Conservation (phyloP, 2,329 filamentous ascomycete species). For the Fusarium redolens region DNA sequence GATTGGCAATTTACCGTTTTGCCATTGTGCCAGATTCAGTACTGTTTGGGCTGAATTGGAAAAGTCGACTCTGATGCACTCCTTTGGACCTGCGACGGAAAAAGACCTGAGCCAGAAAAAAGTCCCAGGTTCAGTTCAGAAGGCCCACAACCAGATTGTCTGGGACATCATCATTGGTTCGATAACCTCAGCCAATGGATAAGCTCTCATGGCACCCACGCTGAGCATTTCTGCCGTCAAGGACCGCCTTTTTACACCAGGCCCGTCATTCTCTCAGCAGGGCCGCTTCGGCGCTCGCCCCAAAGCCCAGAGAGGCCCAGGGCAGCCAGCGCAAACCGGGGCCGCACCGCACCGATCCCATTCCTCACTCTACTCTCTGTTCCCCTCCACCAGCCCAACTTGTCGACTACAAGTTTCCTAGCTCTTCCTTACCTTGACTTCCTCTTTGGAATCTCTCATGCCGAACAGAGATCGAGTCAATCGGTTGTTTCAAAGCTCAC, state of each 20-base stretch:
- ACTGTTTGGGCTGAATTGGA: slow-evolving; percentile 4
- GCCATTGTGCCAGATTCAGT: slow-evolving; percentile 35
- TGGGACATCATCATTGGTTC: slow-evolving; percentile 12
- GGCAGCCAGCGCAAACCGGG: slow-evolving; percentile 43
- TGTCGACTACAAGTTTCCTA: slow-evolving; percentile 9
- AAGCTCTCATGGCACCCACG: slow-evolving; percentile 6
- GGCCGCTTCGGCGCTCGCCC: slow-evolving; percentile 42
- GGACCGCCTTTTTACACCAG: slow-evolving; percentile 43
- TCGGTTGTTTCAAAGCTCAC: slow-evolving; percentile 10
- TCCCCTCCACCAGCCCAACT: slow-evolving; percentile 14
- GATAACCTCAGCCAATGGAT: slow-evolving; percentile 18
- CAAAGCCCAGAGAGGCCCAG: slow-evolving; percentile 9
- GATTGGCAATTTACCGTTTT: slow-evolving; percentile 35
- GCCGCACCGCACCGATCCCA: slow-evolving; percentile 29
- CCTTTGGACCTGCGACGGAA: slow-evolving; percentile 34
- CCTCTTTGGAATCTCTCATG: slow-evolving; percentile 23
- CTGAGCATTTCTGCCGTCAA: slow-evolving; percentile 45
- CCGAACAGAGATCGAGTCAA: slow-evolving; percentile 10
- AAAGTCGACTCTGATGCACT: slow-evolving; percentile 17
- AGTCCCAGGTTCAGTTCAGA: slow-evolving; percentile 30
- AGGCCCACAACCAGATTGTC: slow-evolving; percentile 32
- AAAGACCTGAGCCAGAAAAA: slow-evolving; percentile 43
- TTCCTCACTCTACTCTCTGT: slow-evolving; percentile 30
- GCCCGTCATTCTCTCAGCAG: slow-evolving; percentile 47
- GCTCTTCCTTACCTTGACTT: background rate